Evolutionary conservation across 2,329 filamentous ascomycete species (phyloP), one percentile per base, ranked within the genome.

Genomic region (Stachybotrys elegans): DNA sequence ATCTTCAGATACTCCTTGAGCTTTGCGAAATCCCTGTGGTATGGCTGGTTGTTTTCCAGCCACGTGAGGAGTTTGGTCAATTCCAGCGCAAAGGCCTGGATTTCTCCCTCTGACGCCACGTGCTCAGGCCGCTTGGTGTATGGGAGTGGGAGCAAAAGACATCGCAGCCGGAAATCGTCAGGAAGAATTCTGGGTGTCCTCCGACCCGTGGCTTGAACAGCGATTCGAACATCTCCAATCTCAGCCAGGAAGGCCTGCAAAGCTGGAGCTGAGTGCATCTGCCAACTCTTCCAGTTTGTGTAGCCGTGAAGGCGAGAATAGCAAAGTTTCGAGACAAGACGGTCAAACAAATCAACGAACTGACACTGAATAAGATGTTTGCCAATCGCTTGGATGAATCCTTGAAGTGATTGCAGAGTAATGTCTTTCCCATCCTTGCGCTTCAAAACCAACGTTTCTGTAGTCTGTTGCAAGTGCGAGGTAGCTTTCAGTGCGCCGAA

Each of bases 11-110:
- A 43, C 16, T 48, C 19, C 29, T 49, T 48, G 19, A 60, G 27
- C 2, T 36, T 25, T 7, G 36, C 14, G 22, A 60, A 51, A 19
- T 58, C 53, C 1, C 40, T 34, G 25, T 60, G 57, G 17, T 60
- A 60, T 1, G 53, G 57, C 7, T 25, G 47, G 2, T 49, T 49
- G 1, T 7, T 25, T 1, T 40, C 47, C 1, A 60, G 52, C 21
- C 19, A 14, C 2, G 43, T 39, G 3, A 57, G 42, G 2, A 54
- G 43, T 1, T 19, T 25, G 8, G 48, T 51, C 4, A 59, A 25
- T 19, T 50, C 42, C 5, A 42, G 31, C 4, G 43, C 4, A 11
- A 52, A 53, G 7, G 7, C 19, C n/a, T 16, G 14, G 13, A 13
- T n/a, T 35, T 35, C 31, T 7, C 7, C 7, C 31, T 35, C 31